Conservation (phyloP, 176 grass and related monocot species). For the Elaeis guineensis region DNA sequence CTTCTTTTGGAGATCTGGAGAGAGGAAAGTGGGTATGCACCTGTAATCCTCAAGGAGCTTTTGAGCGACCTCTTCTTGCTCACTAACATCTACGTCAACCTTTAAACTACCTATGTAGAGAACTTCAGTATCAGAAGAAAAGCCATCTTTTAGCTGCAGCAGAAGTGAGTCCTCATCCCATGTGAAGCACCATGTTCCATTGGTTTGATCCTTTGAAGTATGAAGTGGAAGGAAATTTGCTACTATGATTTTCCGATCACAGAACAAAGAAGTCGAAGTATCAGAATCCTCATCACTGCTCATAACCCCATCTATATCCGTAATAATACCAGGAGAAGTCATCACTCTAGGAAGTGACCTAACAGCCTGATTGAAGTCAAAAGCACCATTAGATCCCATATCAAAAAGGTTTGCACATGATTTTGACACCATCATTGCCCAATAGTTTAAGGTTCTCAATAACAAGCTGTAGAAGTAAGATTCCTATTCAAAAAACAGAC, state of each 20-base stretch:
- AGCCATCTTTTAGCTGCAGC: slow-evolving; percentile 75
- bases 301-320: slow-evolving; percentile 52
- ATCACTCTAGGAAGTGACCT: slow-evolving; percentile 45
- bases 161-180: slow-evolving; percentile 75
- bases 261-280: slow-evolving; percentile 23
- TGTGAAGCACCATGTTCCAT: slow-evolving; percentile 57
- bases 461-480: too few relatives aligned
- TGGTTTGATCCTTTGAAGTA: slow-evolving; percentile 52
- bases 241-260: slow-evolving; percentile 78
- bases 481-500: too few relatives aligned
- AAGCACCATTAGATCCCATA: slow-evolving; percentile 30
- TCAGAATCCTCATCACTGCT: slow-evolving; percentile 49
- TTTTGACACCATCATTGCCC: slow-evolving; percentile 51
- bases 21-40: slow-evolving; percentile 72
- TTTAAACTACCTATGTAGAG: slow-evolving; percentile 83
- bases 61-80: slow-evolving; percentile 64
- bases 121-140: slow-evolving; percentile 56
- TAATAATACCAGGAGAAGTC: slow-evolving; percentile 50
- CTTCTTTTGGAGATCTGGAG: slow-evolving; percentile 43
- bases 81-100: slow-evolving; percentile 54
- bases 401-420: slow-evolving; percentile 81
- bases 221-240: slow-evolving; percentile 88
- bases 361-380: slow-evolving; percentile 52
- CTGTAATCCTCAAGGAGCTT: slow-evolving; percentile 48
- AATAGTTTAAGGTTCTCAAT: not conserved